Percentiles rank a stretch among this genome's conserved stretches.
phyloP scores from a whole-genome alignment of 2,329 filamentous ascomycete genomes.

The Xylariaceae sp. region DNA sequence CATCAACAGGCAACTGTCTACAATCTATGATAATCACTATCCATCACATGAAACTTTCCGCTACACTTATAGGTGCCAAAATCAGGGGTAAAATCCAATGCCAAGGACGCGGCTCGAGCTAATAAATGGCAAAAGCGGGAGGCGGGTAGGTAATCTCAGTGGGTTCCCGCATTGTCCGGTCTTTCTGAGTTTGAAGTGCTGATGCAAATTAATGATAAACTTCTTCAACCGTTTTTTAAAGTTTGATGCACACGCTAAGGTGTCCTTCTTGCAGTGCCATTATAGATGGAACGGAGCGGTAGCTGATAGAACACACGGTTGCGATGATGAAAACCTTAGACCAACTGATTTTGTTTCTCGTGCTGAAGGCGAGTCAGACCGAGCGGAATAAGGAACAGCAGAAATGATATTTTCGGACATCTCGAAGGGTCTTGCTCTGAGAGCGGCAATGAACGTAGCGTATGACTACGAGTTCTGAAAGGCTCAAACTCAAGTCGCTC shows the following conservation, averaged over 20 bases:
- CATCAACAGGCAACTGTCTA: constrained; percentile 1
- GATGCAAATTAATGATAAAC: constrained; percentile 22
- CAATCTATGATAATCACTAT: constrained; percentile 14
- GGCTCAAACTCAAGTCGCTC: no score
- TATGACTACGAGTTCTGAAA: no score
- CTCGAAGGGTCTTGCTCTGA: no score
- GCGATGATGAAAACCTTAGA: no score
- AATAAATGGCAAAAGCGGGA: constrained; percentile 1
- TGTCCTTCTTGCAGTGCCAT: constrained; percentile 3
- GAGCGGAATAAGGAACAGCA: no score
- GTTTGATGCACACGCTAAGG: constrained; percentile 6
- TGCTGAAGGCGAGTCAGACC: no score
- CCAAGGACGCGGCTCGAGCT: constrained; percentile 20
- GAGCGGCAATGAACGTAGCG: no score
- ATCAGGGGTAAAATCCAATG: constrained; percentile 9
- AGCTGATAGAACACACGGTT: no score
- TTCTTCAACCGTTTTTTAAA: constrained; percentile 8
- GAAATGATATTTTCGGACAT: no score
- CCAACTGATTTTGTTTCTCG: no score
- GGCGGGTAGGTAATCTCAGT: neutral
- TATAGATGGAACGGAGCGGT: no score
- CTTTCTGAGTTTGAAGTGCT: neutral
- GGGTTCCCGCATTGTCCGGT: constrained; percentile 14
- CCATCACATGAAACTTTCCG: neutral
- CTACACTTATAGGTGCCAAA: neutral